phyloP scores from a whole-genome alignment of 1,284 basidiomycete genomes.

The Entoloma clypeatum region DNA sequence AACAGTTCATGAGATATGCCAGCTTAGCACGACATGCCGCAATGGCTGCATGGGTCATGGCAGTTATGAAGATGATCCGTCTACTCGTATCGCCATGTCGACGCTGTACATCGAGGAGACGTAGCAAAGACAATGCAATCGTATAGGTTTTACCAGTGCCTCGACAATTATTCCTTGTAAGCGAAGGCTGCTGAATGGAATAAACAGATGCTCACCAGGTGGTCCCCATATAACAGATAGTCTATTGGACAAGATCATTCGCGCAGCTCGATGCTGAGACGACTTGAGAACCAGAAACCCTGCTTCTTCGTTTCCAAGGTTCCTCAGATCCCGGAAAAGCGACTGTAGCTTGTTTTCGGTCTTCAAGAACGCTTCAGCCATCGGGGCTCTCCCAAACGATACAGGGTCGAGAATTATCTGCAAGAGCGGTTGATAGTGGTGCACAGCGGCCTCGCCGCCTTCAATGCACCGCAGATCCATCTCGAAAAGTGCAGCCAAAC shows the following conservation, averaged over 20 bases:
- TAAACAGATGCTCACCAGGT: constrained; percentile 29
- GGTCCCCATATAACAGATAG: constrained; percentile 48
- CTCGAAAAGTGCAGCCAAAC: constrained; percentile 43
- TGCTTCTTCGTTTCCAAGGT: constrained; percentile 32
- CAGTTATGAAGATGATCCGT: constrained; percentile 43
- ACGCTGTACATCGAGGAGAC: constrained; percentile 39
- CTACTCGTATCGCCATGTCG: constrained; percentile 25
- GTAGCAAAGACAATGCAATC: constrained; percentile 41
- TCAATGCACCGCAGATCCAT: constrained; percentile 34
- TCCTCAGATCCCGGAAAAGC: constrained; percentile 34
- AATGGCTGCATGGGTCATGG: constrained; percentile 49
- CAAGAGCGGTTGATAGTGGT: constrained; percentile 35
- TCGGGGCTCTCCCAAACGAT: constrained; percentile 29
- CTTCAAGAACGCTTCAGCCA: constrained; percentile 26
- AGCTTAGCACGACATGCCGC: constrained; percentile 42
- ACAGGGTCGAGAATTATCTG: constrained; percentile 40
- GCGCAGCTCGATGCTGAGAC: constrained; percentile 42
- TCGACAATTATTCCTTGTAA: no score
- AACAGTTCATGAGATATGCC: constrained; percentile 31
- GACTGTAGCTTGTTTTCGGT: constrained; percentile 35
- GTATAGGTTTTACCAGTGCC: constrained; percentile 52
- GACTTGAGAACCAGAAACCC: constrained; percentile 38
- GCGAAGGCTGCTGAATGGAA: no score
- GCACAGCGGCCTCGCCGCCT: constrained; percentile 8
- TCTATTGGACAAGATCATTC: constrained; percentile 38